phyloP scores from a whole-genome alignment of 1,139 yeast genomes.

The Meyerozyma athensensis region DNA sequence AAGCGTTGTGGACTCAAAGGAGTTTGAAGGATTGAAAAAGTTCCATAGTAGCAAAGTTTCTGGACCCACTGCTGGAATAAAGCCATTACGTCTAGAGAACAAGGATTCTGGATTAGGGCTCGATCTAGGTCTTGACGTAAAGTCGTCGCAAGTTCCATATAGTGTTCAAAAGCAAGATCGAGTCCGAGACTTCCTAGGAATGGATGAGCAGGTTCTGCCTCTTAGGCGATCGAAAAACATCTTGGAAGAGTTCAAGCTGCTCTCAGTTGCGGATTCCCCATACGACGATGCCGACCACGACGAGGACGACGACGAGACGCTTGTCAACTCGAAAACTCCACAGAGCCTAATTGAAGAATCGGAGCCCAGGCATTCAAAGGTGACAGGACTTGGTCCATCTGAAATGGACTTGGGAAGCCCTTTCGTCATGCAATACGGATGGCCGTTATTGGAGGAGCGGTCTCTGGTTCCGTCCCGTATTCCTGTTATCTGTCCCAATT shows the following conservation, averaged over 20 bases:
- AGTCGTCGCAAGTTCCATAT: constrained; percentile 27
- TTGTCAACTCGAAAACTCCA: constrained; percentile 16
- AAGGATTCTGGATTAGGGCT: constrained; percentile 24
- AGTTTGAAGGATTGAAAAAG: constrained; percentile 15
- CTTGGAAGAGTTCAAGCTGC: constrained; percentile 7
- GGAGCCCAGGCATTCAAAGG: neutral
- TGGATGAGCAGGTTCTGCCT: constrained; percentile 11
- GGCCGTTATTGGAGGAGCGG: constrained; percentile 3
- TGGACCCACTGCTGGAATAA: neutral
- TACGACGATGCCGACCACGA: constrained; percentile 8
- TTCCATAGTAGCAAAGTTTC: constrained; percentile 13
- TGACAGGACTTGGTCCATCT: neutral
- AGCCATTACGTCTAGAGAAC: neutral
- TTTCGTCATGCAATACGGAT: neutral
- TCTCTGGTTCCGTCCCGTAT: constrained; percentile 15
- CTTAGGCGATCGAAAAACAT: constrained; percentile 11
- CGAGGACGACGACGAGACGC: constrained; percentile 21
- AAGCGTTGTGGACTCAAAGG: constrained; percentile 2
- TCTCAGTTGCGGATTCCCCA: neutral
- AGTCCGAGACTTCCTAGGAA: constrained; percentile 20
- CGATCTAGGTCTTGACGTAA: constrained; percentile 34
- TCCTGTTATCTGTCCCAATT: constrained; percentile 25
- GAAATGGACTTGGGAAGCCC: neutral
- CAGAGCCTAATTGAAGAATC: constrained; percentile 6
- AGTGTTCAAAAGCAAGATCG: constrained; percentile 32